Percentiles rank a stretch among this genome's conserved stretches.
Evolutionary conservation across 352 stramenopile species (phyloP).

Genomic region (Thalassiosira ordinaria): DNA sequence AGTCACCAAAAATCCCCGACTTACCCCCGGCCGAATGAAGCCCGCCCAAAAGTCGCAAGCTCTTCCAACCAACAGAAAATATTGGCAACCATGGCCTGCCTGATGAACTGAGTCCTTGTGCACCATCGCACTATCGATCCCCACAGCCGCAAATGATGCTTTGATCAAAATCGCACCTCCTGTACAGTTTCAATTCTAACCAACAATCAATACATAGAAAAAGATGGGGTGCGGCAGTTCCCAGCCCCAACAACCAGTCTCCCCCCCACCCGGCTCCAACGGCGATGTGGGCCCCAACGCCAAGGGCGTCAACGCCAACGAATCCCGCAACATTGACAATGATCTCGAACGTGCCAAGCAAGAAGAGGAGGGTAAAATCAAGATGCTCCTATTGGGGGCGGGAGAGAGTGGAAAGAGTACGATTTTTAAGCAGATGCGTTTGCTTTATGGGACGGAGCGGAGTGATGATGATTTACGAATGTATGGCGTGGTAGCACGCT

Average conservation of each 20-base stretch:
- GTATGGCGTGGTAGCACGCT: conserved; percentile 82
- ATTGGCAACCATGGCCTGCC: too few species aligned
- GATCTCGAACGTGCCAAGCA: conserved; percentile 45
- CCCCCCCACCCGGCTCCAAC: neutral
- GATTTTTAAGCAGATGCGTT: conserved; percentile 88
- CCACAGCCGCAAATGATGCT: too few species aligned
- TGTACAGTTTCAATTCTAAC: too few species aligned
- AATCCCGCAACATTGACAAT: conserved; percentile 30
- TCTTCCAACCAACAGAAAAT: too few species aligned
- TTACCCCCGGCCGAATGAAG: too few species aligned
- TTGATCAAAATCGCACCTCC: too few species aligned
- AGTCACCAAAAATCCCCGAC: too few species aligned
- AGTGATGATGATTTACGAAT: conserved; percentile 80
- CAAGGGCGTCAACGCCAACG: conserved; percentile 3
- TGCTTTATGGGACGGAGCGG: conserved; percentile 76
- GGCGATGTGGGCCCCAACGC: neutral
- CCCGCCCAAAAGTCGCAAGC: too few species aligned
- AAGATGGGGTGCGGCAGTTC: conserved; percentile 55
- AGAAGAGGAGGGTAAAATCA: conserved; percentile 90
- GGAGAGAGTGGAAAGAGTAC: conserved; percentile 95
- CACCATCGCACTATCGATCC: too few species aligned
- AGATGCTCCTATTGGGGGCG: conserved; percentile 93
- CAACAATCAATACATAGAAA: too few species aligned
- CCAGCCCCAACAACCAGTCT: conserved; percentile 5
- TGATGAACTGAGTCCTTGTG: too few species aligned